Evolutionary conservation across 2,329 filamentous ascomycete species (phyloP).

Genomic region (Pseudogymnoascus sp.): DNA sequence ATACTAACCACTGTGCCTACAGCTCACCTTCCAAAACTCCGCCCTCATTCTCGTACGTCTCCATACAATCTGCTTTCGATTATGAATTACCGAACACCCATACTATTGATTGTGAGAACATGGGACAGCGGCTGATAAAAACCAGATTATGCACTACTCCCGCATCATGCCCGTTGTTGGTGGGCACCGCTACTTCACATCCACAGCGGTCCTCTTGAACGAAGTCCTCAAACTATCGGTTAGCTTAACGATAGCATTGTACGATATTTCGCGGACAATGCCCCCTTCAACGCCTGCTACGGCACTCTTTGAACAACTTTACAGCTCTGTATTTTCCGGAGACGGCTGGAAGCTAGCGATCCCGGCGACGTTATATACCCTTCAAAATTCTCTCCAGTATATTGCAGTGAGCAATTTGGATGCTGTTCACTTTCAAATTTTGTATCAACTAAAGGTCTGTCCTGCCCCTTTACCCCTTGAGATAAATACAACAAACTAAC

Average conservation of each 20-base stretch:
- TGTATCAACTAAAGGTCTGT: slow-evolving; percentile 79
- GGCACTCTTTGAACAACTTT: slow-evolving; percentile 70
- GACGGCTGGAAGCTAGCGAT: slow-evolving; percentile 95
- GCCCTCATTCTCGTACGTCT: slow-evolving; percentile 59
- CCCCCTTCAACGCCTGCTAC: slow-evolving; percentile 73
- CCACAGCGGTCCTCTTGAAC: slow-evolving; percentile 87
- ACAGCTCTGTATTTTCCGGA: slow-evolving; percentile 70
- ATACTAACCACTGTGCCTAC: slow-evolving; percentile 19
- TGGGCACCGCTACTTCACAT: slow-evolving; percentile 84
- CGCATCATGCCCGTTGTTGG: slow-evolving; percentile 79
- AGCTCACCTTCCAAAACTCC: slow-evolving; percentile 77
- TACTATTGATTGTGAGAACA: slow-evolving; percentile 6
- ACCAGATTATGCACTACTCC: slow-evolving; percentile 85
- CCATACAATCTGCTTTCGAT: neutral
- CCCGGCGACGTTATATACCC: slow-evolving; percentile 77
- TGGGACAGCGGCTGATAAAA: neutral
- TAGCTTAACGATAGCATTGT: slow-evolving; percentile 76
- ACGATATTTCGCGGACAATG: slow-evolving; percentile 72
- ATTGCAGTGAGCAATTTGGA: slow-evolving; percentile 85
- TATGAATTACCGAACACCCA: slow-evolving; percentile 1
- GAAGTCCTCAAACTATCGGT: slow-evolving; percentile 86
- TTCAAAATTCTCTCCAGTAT: slow-evolving; percentile 92
- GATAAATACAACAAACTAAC: neutral
- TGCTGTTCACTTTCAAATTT: slow-evolving; percentile 84
- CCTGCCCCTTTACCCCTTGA: slow-evolving; percentile 12